Percentiles rank a stretch among this genome's conserved stretches.
Evolutionary conservation across 768 basidiomycete species (phyloP).

Genomic region (Crepidotus variabilis): DNA sequence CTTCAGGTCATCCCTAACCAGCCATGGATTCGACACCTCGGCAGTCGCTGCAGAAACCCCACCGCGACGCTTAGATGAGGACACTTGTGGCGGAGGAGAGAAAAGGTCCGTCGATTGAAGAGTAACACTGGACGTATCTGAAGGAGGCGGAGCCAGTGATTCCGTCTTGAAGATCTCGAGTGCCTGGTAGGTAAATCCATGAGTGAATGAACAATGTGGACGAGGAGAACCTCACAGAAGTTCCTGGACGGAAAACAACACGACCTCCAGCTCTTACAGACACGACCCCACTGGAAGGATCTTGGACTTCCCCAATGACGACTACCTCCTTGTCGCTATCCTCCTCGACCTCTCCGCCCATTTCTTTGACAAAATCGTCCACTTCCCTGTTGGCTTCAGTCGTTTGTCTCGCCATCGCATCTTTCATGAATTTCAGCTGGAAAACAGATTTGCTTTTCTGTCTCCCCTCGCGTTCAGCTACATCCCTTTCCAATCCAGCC

Average conservation of each 20-base stretch:
- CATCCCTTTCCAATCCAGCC: conserved; percentile 40
- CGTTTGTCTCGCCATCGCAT: conserved; percentile 72
- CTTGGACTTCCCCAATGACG: conserved; percentile 16
- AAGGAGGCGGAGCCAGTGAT: conserved; percentile 3
- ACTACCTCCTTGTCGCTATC: conserved; percentile 22
- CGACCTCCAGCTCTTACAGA: conserved; percentile 66
- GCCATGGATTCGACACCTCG: conserved; percentile 77
- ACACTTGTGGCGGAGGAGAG: background rate
- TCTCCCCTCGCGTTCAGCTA: conserved; percentile 17
- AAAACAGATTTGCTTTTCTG: conserved; percentile 71
- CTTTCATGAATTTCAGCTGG: conserved; percentile 98
- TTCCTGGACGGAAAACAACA: conserved; percentile 56
- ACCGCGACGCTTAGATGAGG: conserved; percentile 1
- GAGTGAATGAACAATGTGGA: conserved; percentile 15
- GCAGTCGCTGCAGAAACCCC: conserved; percentile 10
- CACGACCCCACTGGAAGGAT: conserved; percentile 33
- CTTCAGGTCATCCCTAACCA: conserved; percentile 35
- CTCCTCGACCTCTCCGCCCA: conserved; percentile 39
- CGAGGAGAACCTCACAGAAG: conserved; percentile 22
- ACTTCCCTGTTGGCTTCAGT: conserved; percentile 54
- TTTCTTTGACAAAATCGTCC: conserved; percentile 71
- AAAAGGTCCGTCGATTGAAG: background rate
- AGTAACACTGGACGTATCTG: background rate
- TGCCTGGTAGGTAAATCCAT: conserved; percentile 14
- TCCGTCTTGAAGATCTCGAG: background rate